phyloP scores from a whole-genome alignment of 768 basidiomycete genomes.

The Mycena pura region DNA sequence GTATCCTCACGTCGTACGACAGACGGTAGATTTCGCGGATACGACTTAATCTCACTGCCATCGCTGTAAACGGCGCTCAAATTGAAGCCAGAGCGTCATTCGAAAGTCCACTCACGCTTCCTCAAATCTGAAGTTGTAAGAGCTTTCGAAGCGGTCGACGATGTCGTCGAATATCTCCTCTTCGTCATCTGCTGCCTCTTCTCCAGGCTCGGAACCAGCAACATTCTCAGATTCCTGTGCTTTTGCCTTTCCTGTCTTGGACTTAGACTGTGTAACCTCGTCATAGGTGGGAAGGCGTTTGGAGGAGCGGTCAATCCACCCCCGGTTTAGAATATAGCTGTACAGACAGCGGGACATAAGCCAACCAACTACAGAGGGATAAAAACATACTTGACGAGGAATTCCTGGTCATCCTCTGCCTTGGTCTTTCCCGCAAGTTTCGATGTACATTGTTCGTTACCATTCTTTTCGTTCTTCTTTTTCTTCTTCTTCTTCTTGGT shows the following conservation, averaged over 20 bases:
- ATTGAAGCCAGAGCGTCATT: not conserved
- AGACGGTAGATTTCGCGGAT: conserved; percentile 75
- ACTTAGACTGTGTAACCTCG: conserved; percentile 69
- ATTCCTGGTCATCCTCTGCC: conserved; percentile 81
- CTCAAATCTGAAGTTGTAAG: conserved; percentile 98
- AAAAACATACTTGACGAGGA: conserved; percentile 81
- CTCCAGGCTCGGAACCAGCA: conserved; percentile 32
- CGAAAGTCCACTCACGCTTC: conserved; percentile 73
- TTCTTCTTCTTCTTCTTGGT: conserved; percentile 37
- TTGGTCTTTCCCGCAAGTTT: conserved; percentile 35
- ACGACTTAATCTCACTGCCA: conserved; percentile 68
- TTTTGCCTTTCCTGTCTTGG: conserved; percentile 42
- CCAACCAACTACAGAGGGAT: not conserved
- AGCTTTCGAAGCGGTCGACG: conserved; percentile 91
- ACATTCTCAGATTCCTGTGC: conserved; percentile 29
- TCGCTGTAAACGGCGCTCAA: conserved; percentile 49
- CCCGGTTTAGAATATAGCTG: conserved; percentile 96
- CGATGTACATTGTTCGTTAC: conserved; percentile 42
- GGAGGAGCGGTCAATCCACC: conserved; percentile 88
- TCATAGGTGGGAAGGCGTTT: conserved; percentile 83
- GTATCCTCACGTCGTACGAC: conserved; percentile 76
- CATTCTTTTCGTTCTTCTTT: conserved; percentile 54
- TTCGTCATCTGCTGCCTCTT: conserved; percentile 48
- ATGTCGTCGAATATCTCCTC: conserved; percentile 89
- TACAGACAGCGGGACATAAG: conserved; percentile 1